These are phyloP conservation scores for Ceratocystis ficicola DNA, from an alignment of 2,329 filamentous ascomycete genomes.

Conservation along the genomic window DNA sequence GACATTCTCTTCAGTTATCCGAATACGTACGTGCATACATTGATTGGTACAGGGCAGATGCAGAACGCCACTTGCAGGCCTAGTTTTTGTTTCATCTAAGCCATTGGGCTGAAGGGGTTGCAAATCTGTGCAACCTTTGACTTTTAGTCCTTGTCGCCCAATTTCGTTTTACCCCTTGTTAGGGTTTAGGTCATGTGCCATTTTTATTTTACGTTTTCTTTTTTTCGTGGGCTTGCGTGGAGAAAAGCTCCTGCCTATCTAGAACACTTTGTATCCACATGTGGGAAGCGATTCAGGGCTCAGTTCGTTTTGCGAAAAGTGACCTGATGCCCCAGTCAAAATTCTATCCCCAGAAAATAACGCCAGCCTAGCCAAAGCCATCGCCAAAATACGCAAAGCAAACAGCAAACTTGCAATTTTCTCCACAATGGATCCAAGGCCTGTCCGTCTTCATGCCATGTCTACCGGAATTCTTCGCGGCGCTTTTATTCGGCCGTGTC, in stretches of 20 bases:
- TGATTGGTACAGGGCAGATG: background rate
- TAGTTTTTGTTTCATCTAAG: background rate
- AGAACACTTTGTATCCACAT: too few relatives aligned
- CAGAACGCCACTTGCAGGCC: background rate
- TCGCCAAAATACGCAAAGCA: background rate
- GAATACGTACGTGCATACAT: background rate
- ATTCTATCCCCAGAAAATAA: background rate
- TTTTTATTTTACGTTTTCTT: background rate
- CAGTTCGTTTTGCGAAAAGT: background rate
- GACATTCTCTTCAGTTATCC: background rate
- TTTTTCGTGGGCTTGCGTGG: background rate
- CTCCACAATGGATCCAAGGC: background rate
- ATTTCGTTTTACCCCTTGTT: background rate
- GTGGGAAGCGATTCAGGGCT: too few relatives aligned
- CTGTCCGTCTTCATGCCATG: constrained; percentile 10
- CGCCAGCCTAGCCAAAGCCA: background rate
- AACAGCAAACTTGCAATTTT: background rate
- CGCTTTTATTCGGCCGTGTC: constrained; percentile 10
- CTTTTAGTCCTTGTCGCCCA: background rate
- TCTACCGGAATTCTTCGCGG: background rate
- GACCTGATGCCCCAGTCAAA: background rate
- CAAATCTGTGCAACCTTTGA: background rate
- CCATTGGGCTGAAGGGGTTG: background rate
- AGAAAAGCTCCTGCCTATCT: background rate
- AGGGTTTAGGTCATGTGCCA: background rate